Evolutionary conservation across 1,284 basidiomycete species (phyloP), one percentile per base, ranked within the genome.

Genomic region (Fistulinella cinereoalba): DNA sequence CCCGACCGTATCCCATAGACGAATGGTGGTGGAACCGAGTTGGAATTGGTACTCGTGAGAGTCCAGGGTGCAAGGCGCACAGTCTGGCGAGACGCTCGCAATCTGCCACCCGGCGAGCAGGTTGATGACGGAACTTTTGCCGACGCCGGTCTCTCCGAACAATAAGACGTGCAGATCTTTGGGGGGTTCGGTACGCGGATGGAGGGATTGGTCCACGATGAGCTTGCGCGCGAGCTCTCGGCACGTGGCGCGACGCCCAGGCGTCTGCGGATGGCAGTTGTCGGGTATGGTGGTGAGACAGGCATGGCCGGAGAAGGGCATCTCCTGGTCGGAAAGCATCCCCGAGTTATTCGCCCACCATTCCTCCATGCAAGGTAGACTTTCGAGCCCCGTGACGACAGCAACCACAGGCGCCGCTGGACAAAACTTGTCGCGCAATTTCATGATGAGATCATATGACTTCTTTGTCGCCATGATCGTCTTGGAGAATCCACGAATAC

Each of bases 341-440:
- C 33, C 34, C 11, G 44, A 37, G 37, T 60, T 66, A 29, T 32
- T 37, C 16, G 19, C 22, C 66, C 67, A 69, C 65, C 66, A 69
- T 29, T 51, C 41, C 19, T 60, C 58, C 66, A 68, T 69, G 11
- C 52, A 52, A 21, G 18, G 22, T 5, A 31, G 5, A 16, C n/a
- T 9, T 52, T 67, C 67, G 8, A 70, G 61, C n/a, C 66, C 66
- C 16, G 68, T 70, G 44, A 69, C 16, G 40, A 67, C 48, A 6
- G 60, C 41, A 8, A 50, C 54, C 18, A 65, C 39, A 1, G 68
- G 67, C 13, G 48, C 34, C 4, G 50, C 46, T 1, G 51, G 48
- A 10, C 52, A 42, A 15, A 52, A 49, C 40, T 47, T 57, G 8
- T 56, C 49, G 22, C 58, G 54, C 34, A 67, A 57, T 9, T 54